These are phyloP conservation scores for Buddleja alternifolia DNA, from an alignment of 257 asterid species.

Conservation along the genomic window DNA sequence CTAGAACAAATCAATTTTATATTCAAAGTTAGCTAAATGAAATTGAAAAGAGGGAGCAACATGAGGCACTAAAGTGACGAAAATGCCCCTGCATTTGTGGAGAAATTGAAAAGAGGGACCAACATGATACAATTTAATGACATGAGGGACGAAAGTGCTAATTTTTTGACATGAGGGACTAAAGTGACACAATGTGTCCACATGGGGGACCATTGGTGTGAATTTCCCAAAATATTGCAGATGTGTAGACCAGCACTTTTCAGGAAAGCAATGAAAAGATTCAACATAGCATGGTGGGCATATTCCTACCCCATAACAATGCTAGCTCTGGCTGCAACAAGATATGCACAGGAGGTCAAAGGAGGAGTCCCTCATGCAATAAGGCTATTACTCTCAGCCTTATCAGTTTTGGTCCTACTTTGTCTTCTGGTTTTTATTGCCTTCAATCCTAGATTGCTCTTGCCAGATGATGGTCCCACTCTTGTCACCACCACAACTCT, in stretches of 20 bases:
- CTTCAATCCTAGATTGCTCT: conserved; percentile 41
- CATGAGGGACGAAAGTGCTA: too few species aligned
- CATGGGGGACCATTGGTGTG: too few species aligned
- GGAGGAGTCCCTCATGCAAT: conserved; percentile 44
- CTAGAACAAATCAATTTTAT: too few species aligned
- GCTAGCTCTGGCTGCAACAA: conserved; percentile 53
- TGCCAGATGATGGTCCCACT: conserved; percentile 44
- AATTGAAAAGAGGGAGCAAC: too few species aligned
- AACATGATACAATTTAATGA: too few species aligned
- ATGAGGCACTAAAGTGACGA: too few species aligned
- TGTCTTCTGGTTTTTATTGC: conserved; percentile 44
- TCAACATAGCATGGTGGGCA: conserved; percentile 73
- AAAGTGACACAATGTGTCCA: too few species aligned
- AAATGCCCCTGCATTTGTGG: too few species aligned
- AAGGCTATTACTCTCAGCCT: conserved; percentile 38
- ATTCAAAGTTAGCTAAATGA: too few species aligned
- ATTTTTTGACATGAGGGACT: too few species aligned
- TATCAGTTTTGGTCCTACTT: conserved; percentile 48
- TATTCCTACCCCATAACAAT: conserved; percentile 62
- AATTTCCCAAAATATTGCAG: too few species aligned
- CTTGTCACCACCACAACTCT: conserved; percentile 4
- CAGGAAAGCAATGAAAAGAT: conserved; percentile 68
- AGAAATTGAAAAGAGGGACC: too few species aligned
- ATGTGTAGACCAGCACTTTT: conserved; percentile 64
- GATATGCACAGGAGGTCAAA: conserved; percentile 58